Evolutionary conservation across 2,329 filamentous ascomycete genomes (phyloP).

Genomic region (Scolecobasidium constrictum): DNA sequence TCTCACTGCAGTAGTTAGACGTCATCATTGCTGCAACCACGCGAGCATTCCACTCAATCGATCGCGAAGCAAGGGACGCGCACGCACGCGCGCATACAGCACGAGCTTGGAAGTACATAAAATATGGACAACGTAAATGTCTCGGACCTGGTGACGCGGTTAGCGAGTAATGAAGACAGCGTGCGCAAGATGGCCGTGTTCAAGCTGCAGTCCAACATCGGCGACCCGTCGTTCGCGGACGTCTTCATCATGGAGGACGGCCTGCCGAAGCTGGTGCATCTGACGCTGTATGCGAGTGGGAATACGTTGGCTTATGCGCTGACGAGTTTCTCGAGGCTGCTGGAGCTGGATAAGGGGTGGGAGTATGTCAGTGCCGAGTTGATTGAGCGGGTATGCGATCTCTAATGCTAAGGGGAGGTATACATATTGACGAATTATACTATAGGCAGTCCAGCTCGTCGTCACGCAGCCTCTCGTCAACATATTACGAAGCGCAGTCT

Average conservation of each 20-base stretch:
- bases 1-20: no score
- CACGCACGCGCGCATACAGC: no score
- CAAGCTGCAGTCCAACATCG: constrained; percentile 90
- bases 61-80: no score
- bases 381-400: constrained; percentile 46
- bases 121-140: constrained; percentile 45
- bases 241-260: constrained; percentile 89
- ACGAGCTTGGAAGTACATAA: no score
- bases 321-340: constrained; percentile 72
- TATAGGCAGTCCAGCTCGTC: constrained; percentile 74
- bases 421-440: background rate
- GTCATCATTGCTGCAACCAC: no score
- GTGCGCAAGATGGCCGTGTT: constrained; percentile 98
- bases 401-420: no score
- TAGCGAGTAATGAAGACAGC: constrained; percentile 65
- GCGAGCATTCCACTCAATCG: no score
- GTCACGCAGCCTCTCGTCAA: constrained; percentile 95
- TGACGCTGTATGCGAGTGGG: constrained; percentile 76
- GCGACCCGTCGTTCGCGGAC: constrained; percentile 92
- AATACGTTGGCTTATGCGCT: constrained; percentile 95
- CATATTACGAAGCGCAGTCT: constrained; percentile 92
- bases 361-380: constrained; percentile 70
- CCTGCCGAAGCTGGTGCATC: constrained; percentile 64
- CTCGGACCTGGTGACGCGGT: constrained; percentile 45
- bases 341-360: constrained; percentile 98